Evolutionary conservation across 768 basidiomycete species (phyloP).

Genomic region (Russula griseocarnosa): DNA sequence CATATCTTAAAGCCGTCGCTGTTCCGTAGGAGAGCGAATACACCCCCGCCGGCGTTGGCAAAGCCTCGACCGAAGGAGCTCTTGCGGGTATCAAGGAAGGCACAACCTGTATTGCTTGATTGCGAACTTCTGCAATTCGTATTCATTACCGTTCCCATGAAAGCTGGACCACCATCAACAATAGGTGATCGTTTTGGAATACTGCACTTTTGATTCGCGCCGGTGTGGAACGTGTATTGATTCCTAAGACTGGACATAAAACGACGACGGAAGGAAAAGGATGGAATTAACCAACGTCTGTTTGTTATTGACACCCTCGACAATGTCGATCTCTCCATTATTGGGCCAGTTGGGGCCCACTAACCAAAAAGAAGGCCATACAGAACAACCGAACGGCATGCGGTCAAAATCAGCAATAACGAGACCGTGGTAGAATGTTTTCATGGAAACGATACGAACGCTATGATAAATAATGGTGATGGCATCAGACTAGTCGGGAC

Average conservation of each 20-base stretch:
- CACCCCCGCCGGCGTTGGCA: background rate
- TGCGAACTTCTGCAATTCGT: background rate
- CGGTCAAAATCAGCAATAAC: background rate
- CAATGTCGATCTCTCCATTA: constrained; percentile 36
- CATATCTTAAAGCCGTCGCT: constrained; percentile 12
- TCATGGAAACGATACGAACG: background rate
- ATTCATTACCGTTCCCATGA: background rate
- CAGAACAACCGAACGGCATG: constrained; percentile 19
- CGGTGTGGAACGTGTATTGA: constrained; percentile 20
- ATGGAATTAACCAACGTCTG: background rate
- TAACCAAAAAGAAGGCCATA: background rate
- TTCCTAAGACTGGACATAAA: constrained; percentile 2
- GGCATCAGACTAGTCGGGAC: background rate
- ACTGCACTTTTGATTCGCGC: background rate
- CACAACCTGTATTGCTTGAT: constrained; percentile 7
- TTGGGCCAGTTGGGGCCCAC: background rate
- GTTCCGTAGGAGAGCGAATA: constrained; percentile 1
- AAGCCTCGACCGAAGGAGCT: background rate
- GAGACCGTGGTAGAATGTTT: background rate
- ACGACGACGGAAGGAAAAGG: background rate
- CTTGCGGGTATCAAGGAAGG: background rate
- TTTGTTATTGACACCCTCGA: constrained; percentile 23
- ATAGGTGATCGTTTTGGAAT: background rate
- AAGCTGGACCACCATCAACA: background rate
- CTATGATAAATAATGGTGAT: background rate